These are phyloP conservation scores for Coemansia sp. DNA, from an alignment of 192 early-diverging fungal species.

Conservation along the genomic window DNA sequence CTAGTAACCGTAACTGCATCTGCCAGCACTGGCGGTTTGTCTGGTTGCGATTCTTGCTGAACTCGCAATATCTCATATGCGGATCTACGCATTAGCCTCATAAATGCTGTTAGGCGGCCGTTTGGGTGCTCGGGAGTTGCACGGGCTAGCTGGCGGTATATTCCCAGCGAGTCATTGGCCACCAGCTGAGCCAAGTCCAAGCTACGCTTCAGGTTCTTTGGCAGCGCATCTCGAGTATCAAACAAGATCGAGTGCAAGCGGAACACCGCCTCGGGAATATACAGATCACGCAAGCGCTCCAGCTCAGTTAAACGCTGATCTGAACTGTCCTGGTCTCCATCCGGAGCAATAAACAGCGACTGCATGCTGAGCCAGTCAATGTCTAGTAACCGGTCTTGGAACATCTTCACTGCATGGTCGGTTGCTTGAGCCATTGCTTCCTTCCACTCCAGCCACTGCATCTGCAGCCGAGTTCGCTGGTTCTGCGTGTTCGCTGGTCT, in stretches of 20 bases:
- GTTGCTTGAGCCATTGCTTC: constrained; percentile 17
- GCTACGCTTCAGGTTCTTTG: constrained; percentile 54
- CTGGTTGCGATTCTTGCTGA: constrained; percentile 35
- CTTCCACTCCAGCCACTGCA: constrained; percentile 44
- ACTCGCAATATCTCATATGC: constrained; percentile 46
- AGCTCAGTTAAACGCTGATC: constrained; percentile 41
- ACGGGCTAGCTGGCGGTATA: constrained; percentile 53
- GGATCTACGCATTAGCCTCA: constrained; percentile 54
- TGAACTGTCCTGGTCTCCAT: constrained; percentile 1
- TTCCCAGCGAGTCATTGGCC: constrained; percentile 49
- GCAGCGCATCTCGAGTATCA: constrained; percentile 58
- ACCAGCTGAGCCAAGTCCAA: constrained; percentile 58
- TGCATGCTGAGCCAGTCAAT: constrained; percentile 35
- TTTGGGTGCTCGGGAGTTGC: constrained; percentile 35
- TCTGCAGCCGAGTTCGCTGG: constrained; percentile 15
- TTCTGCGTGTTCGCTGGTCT: constrained; percentile 12
- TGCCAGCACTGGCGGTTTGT: constrained; percentile 33
- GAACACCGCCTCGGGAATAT: constrained; percentile 66
- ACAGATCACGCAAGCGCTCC: constrained; percentile 52
- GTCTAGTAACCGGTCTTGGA: constrained; percentile 35
- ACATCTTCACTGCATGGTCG: constrained; percentile 28
- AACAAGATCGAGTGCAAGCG: constrained; percentile 67
- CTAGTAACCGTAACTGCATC: constrained; percentile 13
- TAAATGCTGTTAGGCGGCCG: constrained; percentile 49
- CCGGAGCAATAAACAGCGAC: constrained; percentile 17